These are phyloP conservation scores for Alternaria conjuncta DNA, from an alignment of 2,329 filamentous ascomycete genomes.

Conservation along the genomic window DNA sequence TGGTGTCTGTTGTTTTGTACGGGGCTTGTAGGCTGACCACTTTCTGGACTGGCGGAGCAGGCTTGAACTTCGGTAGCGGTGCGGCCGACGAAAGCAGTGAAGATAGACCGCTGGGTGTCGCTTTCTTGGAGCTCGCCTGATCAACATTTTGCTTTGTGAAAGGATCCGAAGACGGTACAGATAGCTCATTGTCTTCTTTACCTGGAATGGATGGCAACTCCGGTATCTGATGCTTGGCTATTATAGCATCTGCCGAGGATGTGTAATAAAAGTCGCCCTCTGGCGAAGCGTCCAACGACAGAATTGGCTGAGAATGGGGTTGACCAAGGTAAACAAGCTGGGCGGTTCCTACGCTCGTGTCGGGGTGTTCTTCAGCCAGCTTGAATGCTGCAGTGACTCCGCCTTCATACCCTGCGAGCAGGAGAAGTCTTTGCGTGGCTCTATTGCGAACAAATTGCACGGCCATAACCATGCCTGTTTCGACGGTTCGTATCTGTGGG, in stretches of 20 bases:
- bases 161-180: constrained; percentile 7
- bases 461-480: constrained; percentile 86
- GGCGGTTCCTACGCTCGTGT: constrained; percentile 42
- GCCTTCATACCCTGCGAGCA: constrained; percentile 84
- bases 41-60: constrained; percentile 5
- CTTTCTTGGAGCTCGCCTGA: not conserved
- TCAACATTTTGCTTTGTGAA: constrained; percentile 27
- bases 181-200: not conserved
- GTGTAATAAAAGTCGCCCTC: constrained; percentile 70
- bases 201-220: constrained; percentile 9
- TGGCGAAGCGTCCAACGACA: constrained; percentile 63
- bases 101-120: constrained; percentile 26
- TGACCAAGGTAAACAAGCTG: constrained; percentile 67
- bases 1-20: constrained; percentile 73
- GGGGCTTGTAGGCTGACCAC: constrained; percentile 49
- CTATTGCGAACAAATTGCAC: constrained; percentile 54
- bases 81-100: constrained; percentile 30
- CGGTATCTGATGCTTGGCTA: constrained; percentile 77
- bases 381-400: constrained; percentile 74
- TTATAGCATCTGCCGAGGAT: constrained; percentile 79
- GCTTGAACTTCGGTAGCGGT: constrained; percentile 11
- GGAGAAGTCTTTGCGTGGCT: constrained; percentile 56
- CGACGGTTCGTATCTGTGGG: constrained; percentile 49
- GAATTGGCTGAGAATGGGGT: constrained; percentile 78
- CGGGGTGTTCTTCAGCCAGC: constrained; percentile 49